Base-by-base conservation (phyloP, 768 basidiomycete species). In the Russula sp. region DNA sequence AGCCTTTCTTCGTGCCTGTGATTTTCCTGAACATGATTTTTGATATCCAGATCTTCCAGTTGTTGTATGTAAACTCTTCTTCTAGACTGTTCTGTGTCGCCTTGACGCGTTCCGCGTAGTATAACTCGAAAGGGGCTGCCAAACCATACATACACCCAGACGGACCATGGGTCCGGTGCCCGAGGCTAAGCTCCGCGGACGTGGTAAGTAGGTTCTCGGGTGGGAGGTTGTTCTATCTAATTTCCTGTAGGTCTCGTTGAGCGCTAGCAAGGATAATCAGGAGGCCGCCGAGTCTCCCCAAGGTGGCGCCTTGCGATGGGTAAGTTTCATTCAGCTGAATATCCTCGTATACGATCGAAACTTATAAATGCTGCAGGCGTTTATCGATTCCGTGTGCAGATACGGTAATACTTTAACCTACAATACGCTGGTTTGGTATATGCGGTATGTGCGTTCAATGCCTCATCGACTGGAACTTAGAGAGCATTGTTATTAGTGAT, bases 171-270 rank as follows among this genome's bases (percentile, higher is more conserved):
- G 1, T 3, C 6, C 4, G 54, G 32, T 24, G 26, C 1, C 3
- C 0, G 53, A 55, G n/a, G 44, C 1, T 18, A 36, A 62, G 34
- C 53, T 1, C 2, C 9, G 62, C 56, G 7, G 30, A 57, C 18
- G 49, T 51, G 16, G 62, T 57, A 30, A 34, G 62, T 44, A 2
- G 18, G 24, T 28, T 42, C 13, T 49, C 2, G 2, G 24, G 16
- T 11, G n/a, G 20, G 49, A 5, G 26, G 42, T 9, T 32, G 20
- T 32, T 34, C 24, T 20, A 9, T 51, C 9, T 38, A 26, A 32
- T 40, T 32, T 1, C 1, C 26, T 52, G 6, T 42, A 63, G 62
- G 42, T 58, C 10, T 63, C 55, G 14, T 40, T 63, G 30, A 52
- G 56, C 2, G 50, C 49, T 5, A 32, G 38, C 40, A 34, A 24